phyloP scores from a whole-genome alignment of 2,329 filamentous ascomycete genomes.

The Colletotrichum tropicale region DNA sequence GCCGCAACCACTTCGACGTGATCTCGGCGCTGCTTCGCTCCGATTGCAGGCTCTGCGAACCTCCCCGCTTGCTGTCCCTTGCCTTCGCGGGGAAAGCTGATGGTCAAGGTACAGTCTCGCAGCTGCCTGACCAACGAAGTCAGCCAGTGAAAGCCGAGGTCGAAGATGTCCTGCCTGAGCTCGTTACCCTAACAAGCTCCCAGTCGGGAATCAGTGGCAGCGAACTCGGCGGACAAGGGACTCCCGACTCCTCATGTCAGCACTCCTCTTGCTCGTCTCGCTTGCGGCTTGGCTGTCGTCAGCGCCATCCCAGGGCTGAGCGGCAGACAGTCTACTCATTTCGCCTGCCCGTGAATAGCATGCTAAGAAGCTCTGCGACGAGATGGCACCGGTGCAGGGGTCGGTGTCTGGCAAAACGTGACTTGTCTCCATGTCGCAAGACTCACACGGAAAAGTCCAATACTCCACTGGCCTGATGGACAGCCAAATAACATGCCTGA shows the following conservation, averaged over 20 bases:
- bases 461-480: background rate
- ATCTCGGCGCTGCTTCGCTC: slow-evolving; percentile 3
- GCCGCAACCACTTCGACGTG: background rate
- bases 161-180: background rate
- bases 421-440: background rate
- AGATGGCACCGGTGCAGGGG: background rate
- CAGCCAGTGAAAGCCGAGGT: background rate
- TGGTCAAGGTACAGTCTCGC: background rate
- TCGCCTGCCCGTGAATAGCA: background rate
- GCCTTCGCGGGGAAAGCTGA: background rate
- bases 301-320: background rate
- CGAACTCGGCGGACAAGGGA: background rate
- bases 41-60: background rate
- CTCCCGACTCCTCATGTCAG: background rate
- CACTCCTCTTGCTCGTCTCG: background rate
- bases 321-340: background rate
- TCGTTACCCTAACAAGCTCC: background rate
- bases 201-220: background rate
- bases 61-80: background rate
- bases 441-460: background rate
- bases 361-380: background rate
- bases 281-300: background rate
- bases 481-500: background rate
- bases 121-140: background rate
- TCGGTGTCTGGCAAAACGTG: background rate